Evolutionary conservation across 2,329 filamentous ascomycete genomes (phyloP).

Genomic region (Calonectria naviculata): DNA sequence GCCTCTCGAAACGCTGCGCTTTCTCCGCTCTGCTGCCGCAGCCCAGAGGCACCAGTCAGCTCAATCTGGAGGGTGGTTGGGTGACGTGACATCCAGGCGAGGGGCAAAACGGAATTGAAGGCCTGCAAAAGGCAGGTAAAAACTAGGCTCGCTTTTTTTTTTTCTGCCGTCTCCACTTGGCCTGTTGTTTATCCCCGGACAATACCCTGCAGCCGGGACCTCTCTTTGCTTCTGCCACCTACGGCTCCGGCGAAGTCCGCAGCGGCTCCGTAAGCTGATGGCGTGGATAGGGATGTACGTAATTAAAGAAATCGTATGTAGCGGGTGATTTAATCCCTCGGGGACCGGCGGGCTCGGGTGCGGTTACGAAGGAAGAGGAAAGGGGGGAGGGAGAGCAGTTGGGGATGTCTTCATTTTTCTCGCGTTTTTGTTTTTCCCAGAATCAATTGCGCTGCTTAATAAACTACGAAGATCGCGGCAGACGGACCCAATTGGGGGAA

Average conservation of each 20-base stretch:
- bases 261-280: conserved; percentile 7
- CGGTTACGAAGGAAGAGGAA: too few species aligned
- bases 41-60: not conserved
- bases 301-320: not conserved
- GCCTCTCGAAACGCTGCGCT: not conserved
- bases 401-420: not conserved
- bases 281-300: not conserved
- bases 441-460: not conserved
- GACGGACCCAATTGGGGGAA: not conserved
- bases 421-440: too few species aligned
- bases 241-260: conserved; percentile 2
- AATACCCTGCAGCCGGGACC: not conserved
- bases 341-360: not conserved
- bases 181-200: not conserved
- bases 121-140: conserved; percentile 17
- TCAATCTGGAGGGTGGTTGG: not conserved
- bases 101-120: not conserved
- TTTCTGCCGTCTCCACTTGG: not conserved
- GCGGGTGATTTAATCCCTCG: conserved; percentile 1
- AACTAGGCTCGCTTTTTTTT: not conserved
- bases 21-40: not conserved
- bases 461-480: not conserved
- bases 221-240: not conserved
- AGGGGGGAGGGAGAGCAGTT: too few species aligned
- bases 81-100: conserved; percentile 9